Evolutionary conservation across 768 basidiomycete species (phyloP).

Genomic region (Leccinellum luteum): DNA sequence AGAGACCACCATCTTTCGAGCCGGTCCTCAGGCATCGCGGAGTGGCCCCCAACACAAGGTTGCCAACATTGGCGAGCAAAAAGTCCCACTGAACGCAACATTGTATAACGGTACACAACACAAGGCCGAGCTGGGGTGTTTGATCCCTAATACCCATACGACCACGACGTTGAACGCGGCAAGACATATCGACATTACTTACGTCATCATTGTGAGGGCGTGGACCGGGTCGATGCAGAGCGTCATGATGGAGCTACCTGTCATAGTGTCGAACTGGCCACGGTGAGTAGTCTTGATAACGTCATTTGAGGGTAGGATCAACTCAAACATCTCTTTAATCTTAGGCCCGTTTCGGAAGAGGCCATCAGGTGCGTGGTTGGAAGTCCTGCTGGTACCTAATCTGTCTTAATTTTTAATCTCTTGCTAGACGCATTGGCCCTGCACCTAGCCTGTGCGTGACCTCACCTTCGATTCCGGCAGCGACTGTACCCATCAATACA

Average conservation of each 20-base stretch:
- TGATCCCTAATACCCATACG: constrained; percentile 70
- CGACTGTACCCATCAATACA: constrained; percentile 30
- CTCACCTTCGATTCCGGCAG: constrained; percentile 27
- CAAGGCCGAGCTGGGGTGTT: constrained; percentile 68
- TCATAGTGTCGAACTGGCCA: constrained; percentile 85
- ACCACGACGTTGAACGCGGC: constrained; percentile 81
- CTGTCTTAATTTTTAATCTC: not conserved
- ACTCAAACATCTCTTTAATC: not conserved
- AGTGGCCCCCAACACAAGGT: constrained; percentile 55
- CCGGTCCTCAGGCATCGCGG: constrained; percentile 52
- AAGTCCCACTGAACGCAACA: constrained; percentile 67
- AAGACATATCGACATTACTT: constrained; percentile 82
- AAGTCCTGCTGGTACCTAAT: not conserved
- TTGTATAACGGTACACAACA: constrained; percentile 71
- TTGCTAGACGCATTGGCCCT: constrained; percentile 45
- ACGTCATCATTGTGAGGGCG: constrained; percentile 74
- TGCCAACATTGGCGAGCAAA: constrained; percentile 62
- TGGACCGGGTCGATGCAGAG: constrained; percentile 67
- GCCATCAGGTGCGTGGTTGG: constrained; percentile 48
- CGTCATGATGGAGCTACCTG: constrained; percentile 69
- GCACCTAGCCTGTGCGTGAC: constrained; percentile 40
- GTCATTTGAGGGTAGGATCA: not conserved
- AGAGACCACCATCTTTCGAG: constrained; percentile 76
- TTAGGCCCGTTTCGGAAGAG: constrained; percentile 69
- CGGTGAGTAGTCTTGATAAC: constrained; percentile 44